Conservation (phyloP, 495 filamentous ascomycete species). For the Talaromyces nanjingensis region DNA sequence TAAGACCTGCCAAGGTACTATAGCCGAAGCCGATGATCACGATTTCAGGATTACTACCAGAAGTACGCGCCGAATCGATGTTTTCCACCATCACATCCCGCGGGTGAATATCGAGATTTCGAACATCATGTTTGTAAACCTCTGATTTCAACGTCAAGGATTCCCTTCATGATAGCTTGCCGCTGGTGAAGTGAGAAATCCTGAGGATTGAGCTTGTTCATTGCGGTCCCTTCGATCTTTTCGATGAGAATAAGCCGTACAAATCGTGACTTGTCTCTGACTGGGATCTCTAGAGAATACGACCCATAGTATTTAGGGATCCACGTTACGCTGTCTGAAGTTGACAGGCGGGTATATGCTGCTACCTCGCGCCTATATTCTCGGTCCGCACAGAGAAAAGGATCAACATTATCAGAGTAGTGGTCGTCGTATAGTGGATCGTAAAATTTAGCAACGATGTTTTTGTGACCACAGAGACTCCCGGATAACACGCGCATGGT, state of each 20-base stretch:
- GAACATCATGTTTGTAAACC: background rate
- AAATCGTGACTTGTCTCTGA: background rate
- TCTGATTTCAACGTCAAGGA: slow-evolving; percentile 1
- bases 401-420: slow-evolving; percentile 16
- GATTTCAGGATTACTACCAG: background rate
- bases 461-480: background rate
- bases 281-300: slow-evolving; percentile 11
- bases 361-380: slow-evolving; percentile 22
- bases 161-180: background rate
- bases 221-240: background rate
- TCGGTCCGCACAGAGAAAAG: slow-evolving; percentile 20
- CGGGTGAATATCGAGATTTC: background rate
- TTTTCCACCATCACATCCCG: background rate
- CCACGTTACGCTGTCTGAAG: slow-evolving; percentile 12
- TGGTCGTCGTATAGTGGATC: slow-evolving; percentile 25
- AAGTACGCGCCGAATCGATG: background rate
- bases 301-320: slow-evolving; percentile 20
- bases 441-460: slow-evolving; percentile 24
- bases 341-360: slow-evolving; percentile 15
- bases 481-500: slow-evolving; percentile 9
- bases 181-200: background rate
- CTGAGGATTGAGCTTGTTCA: background rate
- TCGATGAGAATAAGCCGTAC: background rate
- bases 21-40: background rate
- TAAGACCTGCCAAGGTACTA: background rate